Evolutionary conservation across 257 asterid genomes (phyloP).

Genomic region (Striga asiatica): DNA sequence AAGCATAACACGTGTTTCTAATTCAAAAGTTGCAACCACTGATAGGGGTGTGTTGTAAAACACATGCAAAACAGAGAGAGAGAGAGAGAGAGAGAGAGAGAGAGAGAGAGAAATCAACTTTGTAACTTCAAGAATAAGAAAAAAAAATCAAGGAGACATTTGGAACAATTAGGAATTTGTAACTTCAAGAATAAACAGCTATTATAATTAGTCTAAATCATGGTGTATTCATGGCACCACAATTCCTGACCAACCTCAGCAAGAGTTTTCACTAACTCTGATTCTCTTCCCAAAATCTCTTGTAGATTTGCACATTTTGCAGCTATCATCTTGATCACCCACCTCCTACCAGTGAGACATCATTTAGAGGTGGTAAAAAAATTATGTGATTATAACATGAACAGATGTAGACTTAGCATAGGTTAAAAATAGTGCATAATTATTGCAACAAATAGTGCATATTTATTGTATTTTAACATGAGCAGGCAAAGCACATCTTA

Average conservation of each 20-base stretch:
- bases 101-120: too few relatives aligned
- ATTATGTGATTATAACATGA: not conserved
- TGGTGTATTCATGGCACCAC: constrained; percentile 16
- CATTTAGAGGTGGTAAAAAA: constrained; percentile 14
- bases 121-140: too few relatives aligned
- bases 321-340: constrained; percentile 87
- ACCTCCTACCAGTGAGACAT: constrained; percentile 58
- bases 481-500: too few relatives aligned
- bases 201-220: not conserved
- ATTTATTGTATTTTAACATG: too few relatives aligned
- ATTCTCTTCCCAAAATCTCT: constrained; percentile 70
- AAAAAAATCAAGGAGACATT: not conserved
- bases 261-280: constrained; percentile 55
- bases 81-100: too few relatives aligned
- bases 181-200: not conserved
- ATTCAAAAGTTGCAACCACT: not conserved
- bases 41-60: not conserved
- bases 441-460: too few relatives aligned
- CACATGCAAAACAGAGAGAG: not conserved
- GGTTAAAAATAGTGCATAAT: too few relatives aligned
- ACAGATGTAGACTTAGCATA: too few relatives aligned
- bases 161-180: too few relatives aligned
- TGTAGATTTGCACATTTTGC: constrained; percentile 46
- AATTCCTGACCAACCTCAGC: constrained; percentile 53
- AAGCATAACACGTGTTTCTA: not conserved